Conservation (phyloP, 2,329 filamentous ascomycete species). For the Clarireedia hainanense region DNA sequence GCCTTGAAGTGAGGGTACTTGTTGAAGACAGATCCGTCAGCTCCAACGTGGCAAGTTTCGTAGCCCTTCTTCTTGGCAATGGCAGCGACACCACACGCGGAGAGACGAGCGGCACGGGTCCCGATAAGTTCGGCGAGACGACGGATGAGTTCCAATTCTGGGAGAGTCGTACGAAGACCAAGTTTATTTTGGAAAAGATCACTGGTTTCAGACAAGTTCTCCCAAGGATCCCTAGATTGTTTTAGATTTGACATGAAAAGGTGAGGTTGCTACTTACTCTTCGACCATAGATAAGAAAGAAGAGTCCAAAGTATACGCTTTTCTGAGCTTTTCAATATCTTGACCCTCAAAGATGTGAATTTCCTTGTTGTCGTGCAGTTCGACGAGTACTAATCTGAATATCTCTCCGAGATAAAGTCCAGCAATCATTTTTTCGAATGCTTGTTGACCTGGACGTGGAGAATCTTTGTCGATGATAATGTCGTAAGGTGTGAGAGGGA, state of each 20-base stretch:
- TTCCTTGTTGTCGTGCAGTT: slow-evolving; percentile 72
- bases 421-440: slow-evolving; percentile 97
- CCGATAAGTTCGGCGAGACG: slow-evolving; percentile 90
- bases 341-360: slow-evolving; percentile 75
- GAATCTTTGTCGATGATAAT: slow-evolving; percentile 83
- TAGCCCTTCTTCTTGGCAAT: slow-evolving; percentile 96
- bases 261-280: slow-evolving; percentile 47
- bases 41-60: slow-evolving; percentile 82
- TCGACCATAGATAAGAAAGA: slow-evolving; percentile 92
- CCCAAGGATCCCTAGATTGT: slow-evolving; percentile 69
- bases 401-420: slow-evolving; percentile 92
- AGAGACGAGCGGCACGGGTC: slow-evolving; percentile 85
- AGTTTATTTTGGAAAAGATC: slow-evolving; percentile 77
- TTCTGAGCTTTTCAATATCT: slow-evolving; percentile 71
- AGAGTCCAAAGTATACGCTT: slow-evolving; percentile 82
- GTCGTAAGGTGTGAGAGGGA: slow-evolving; percentile 81
- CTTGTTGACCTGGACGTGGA: slow-evolving; percentile 85
- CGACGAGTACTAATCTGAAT: slow-evolving; percentile 79
- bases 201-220: slow-evolving; percentile 84
- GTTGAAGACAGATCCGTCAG: slow-evolving; percentile 96
- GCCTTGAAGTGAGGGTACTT: slow-evolving; percentile 98
- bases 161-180: slow-evolving; percentile 58
- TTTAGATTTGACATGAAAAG: slow-evolving; percentile 22
- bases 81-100: slow-evolving; percentile 88
- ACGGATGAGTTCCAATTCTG: slow-evolving; percentile 84